Evolutionary conservation across 495 filamentous ascomycete genomes (phyloP).

Genomic region (Hypoxylon lienhwacheense): DNA sequence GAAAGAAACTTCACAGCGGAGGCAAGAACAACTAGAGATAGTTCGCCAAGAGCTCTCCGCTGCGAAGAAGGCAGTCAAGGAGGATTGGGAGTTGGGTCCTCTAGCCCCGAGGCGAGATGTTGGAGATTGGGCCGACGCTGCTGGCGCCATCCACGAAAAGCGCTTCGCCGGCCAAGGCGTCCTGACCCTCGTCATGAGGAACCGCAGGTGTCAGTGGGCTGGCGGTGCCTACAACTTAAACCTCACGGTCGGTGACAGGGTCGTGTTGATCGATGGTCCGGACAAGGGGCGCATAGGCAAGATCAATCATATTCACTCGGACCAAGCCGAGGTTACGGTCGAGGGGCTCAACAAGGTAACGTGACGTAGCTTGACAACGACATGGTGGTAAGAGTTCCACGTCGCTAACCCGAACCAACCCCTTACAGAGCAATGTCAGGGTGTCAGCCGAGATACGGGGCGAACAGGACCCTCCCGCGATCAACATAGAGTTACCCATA

Average conservation of each 20-base stretch:
- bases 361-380: no score
- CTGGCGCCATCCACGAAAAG: slow-evolving; percentile 53
- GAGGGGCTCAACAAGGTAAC: slow-evolving; percentile 67
- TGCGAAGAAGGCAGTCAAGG: slow-evolving; percentile 46
- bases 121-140: slow-evolving; percentile 41
- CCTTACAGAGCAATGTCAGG: slow-evolving; percentile 26
- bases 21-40: neutral
- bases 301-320: slow-evolving; percentile 59
- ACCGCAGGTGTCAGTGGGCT: slow-evolving; percentile 45
- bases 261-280: slow-evolving; percentile 72
- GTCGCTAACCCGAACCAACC: neutral
- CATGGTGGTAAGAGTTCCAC: neutral
- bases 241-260: slow-evolving; percentile 70
- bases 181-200: slow-evolving; percentile 36
- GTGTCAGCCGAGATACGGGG: neutral
- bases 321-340: slow-evolving; percentile 61
- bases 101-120: slow-evolving; percentile 73
- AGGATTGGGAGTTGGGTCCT: slow-evolving; percentile 76
- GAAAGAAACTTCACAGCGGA: slow-evolving; percentile 31
- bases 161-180: slow-evolving; percentile 28
- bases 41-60: slow-evolving; percentile 25
- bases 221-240: slow-evolving; percentile 62
- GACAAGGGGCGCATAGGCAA: slow-evolving; percentile 80
- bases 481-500: slow-evolving; percentile 49
- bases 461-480: neutral